Evolutionary conservation across 768 basidiomycete genomes (phyloP).

Genomic region (Mycena filopes): DNA sequence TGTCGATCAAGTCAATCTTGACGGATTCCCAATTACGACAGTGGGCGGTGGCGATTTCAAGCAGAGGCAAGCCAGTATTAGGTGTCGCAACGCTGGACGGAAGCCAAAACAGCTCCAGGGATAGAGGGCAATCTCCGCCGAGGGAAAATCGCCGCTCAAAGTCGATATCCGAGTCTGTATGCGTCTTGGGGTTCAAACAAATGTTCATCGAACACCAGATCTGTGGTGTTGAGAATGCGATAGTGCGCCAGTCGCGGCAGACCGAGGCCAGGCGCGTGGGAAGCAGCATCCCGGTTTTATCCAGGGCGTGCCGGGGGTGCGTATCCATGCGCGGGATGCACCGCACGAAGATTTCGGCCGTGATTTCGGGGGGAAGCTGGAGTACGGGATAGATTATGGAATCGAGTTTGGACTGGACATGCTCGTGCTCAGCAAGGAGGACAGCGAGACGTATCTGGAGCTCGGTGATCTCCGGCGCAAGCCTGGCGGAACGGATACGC

Average conservation of each 20-base stretch:
- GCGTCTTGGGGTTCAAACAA: neutral
- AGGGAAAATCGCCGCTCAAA: neutral
- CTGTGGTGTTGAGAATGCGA: neutral
- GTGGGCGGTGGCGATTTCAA: neutral
- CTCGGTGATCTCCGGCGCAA: neutral
- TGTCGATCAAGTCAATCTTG: slow-evolving; percentile 2
- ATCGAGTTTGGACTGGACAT: neutral
- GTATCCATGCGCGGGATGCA: neutral
- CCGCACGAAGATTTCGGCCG: neutral
- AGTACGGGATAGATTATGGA: slow-evolving; percentile 4
- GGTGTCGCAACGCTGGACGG: neutral
- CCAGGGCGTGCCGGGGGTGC: neutral
- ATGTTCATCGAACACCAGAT: neutral
- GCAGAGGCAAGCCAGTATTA: neutral
- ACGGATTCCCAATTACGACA: slow-evolving; percentile 4
- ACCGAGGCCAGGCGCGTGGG: neutral
- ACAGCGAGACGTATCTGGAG: neutral
- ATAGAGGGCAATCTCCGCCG: neutral
- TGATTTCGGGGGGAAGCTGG: slow-evolving; percentile 5
- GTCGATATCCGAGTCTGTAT: neutral
- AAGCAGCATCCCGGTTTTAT: neutral
- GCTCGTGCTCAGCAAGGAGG: neutral
- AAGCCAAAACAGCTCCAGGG: neutral
- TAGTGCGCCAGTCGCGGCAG: neutral
- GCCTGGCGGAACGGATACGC: neutral